Evolutionary conservation across 2,329 filamentous ascomycete genomes (phyloP).

Genomic region (Alternaria ethzedia): DNA sequence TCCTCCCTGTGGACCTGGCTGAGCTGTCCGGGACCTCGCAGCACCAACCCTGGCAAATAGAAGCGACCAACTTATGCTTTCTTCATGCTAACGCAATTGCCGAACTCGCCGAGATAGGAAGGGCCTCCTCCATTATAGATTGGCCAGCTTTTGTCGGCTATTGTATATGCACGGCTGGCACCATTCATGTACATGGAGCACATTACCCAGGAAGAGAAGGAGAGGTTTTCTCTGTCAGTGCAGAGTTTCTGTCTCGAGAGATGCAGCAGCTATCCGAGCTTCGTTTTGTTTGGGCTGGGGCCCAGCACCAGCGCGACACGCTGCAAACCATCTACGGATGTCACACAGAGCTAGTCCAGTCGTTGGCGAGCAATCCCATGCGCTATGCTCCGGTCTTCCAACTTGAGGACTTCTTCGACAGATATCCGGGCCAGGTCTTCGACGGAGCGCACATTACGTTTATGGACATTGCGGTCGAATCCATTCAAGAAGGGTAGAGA

Average conservation of each 20-base stretch:
- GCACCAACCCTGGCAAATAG: conserved; percentile 91
- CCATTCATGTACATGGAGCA: conserved; percentile 84
- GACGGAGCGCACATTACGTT: conserved; percentile 78
- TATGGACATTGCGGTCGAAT: conserved; percentile 69
- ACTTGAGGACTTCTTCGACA: conserved; percentile 85
- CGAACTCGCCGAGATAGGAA: conserved; percentile 80
- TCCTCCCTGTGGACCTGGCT: conserved; percentile 81
- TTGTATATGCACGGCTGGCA: conserved; percentile 84
- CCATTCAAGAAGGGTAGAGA: conserved; percentile 62
- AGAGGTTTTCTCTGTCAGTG: conserved; percentile 67
- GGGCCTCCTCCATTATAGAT: conserved; percentile 75
- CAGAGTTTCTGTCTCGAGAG: conserved; percentile 76
- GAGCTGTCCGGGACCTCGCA: conserved; percentile 81
- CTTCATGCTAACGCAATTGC: conserved; percentile 87
- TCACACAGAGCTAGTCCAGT: conserved; percentile 81
- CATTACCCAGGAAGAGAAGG: conserved; percentile 73
- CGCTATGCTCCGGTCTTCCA: conserved; percentile 81
- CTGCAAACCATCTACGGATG: conserved; percentile 78
- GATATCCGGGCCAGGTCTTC: conserved; percentile 75
- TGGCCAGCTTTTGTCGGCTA: conserved; percentile 89
- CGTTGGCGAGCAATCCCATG: conserved; percentile 70
- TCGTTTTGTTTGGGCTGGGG: conserved; percentile 75
- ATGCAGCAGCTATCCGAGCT: conserved; percentile 81
- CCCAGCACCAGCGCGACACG: conserved; percentile 80
- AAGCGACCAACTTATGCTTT: conserved; percentile 86